A percentile compares a stretch with the other conserved stretches of the same genome.
phyloP scores from a whole-genome alignment of 1,284 basidiomycete genomes.

The Trichosporon ovoides region DNA sequence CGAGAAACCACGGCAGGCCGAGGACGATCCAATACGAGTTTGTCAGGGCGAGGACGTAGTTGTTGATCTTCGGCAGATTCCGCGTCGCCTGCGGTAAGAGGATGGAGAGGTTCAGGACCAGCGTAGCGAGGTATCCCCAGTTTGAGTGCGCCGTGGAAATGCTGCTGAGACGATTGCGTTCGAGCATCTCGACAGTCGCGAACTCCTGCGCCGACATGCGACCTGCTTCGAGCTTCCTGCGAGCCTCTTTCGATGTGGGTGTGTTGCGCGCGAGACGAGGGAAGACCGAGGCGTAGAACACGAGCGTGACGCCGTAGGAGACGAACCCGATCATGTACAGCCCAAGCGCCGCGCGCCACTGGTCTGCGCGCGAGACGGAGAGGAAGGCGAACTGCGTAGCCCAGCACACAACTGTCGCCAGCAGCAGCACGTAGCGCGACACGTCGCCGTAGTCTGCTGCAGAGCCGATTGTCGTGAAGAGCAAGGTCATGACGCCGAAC shows the following conservation, averaged over 20 bases:
- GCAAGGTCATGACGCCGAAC: slow-evolving; percentile 57
- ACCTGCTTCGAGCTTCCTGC: slow-evolving; percentile 57
- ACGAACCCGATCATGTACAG: slow-evolving; percentile 60
- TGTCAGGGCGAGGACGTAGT: slow-evolving; percentile 49
- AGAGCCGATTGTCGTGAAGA: slow-evolving; percentile 64
- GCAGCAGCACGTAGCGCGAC: slow-evolving; percentile 65
- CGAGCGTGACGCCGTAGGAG: slow-evolving; percentile 50
- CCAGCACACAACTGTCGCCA: slow-evolving; percentile 65
- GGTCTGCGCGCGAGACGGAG: slow-evolving; percentile 50
- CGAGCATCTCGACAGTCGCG: slow-evolving; percentile 67
- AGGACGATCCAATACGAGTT: slow-evolving; percentile 68
- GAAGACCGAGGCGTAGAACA: slow-evolving; percentile 72
- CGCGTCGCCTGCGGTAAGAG: slow-evolving; percentile 58
- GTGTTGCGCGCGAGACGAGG: slow-evolving; percentile 76
- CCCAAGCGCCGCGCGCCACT: slow-evolving; percentile 68
- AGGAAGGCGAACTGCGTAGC: slow-evolving; percentile 68
- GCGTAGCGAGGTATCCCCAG: slow-evolving; percentile 62
- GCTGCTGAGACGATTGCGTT: slow-evolving; percentile 77
- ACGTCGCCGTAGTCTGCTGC: slow-evolving; percentile 73
- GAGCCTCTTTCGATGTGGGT: slow-evolving; percentile 56
- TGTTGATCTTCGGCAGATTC: slow-evolving; percentile 62
- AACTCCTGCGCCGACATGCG: slow-evolving; percentile 60
- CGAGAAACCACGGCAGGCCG: slow-evolving; percentile 79
- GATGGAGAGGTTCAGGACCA: slow-evolving; percentile 65
- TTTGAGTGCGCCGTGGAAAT: slow-evolving; percentile 71